These are phyloP conservation scores for Gentiana straminea DNA, from an alignment of 257 asterid genomes.

Conservation along the genomic window DNA sequence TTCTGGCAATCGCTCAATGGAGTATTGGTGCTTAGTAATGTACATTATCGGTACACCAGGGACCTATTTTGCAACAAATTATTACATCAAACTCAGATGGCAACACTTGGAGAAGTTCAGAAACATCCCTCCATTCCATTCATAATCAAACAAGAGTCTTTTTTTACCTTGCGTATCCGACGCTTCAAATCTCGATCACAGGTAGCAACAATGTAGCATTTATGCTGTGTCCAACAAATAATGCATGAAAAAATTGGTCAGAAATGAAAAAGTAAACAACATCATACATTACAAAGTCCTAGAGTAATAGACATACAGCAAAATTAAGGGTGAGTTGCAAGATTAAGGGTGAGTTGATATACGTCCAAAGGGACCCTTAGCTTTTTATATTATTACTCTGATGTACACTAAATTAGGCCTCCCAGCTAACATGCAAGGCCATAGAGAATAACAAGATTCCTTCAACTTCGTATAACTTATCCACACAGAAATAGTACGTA, in stretches of 20 bases:
- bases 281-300: background rate
- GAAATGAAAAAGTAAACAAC: background rate
- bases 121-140: background rate
- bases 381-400: no score
- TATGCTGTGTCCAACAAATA: slow-evolving; percentile 48
- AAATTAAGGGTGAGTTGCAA: no score
- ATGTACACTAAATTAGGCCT: no score
- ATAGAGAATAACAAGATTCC: no score
- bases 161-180: slow-evolving; percentile 77
- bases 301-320: no score
- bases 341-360: no score
- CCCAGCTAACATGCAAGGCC: no score
- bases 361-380: no score
- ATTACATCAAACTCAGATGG: slow-evolving; percentile 2
- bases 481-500: background rate
- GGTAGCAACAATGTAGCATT: slow-evolving; percentile 94
- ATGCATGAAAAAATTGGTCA: background rate
- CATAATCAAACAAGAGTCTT: background rate
- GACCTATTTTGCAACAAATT: slow-evolving; percentile 31
- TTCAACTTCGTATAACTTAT: no score
- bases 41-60: slow-evolving; percentile 99
- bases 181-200: slow-evolving; percentile 97
- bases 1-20: slow-evolving; percentile 88
- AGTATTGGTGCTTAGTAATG: slow-evolving; percentile 61
- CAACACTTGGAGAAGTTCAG: background rate